Conservation (phyloP, 2,329 filamentous ascomycete genomes). For the Trichoderma lentiforme region DNA sequence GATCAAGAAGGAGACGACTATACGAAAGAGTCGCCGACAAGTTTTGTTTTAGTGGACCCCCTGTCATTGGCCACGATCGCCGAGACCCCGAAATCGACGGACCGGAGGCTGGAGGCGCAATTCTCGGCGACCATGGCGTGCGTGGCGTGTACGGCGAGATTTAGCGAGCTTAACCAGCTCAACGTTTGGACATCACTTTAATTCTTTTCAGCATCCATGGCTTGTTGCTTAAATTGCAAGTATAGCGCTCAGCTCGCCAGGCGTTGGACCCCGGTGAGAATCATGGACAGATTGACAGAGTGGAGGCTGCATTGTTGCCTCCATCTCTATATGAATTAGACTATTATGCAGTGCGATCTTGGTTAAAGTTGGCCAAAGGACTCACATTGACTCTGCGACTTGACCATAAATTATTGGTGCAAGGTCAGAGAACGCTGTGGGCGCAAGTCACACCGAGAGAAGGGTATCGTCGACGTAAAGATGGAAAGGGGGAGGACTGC, state of each 20-base stretch:
- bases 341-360: neutral
- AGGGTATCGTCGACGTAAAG: neutral
- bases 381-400: neutral
- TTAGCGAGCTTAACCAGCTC: neutral
- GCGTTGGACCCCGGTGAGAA: neutral
- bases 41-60: slow-evolving; percentile 10
- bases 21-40: slow-evolving; percentile 15
- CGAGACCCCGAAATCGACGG: slow-evolving; percentile 18
- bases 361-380: neutral
- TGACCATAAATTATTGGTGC: neutral
- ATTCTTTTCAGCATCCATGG: neutral
- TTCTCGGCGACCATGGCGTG: slow-evolving; percentile 20
- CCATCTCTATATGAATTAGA: neutral
- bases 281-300: too few relatives aligned
- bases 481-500: neutral
- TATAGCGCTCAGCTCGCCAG: neutral
- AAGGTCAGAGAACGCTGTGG: neutral
- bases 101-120: slow-evolving; percentile 8
- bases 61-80: slow-evolving; percentile 9
- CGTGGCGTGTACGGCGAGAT: slow-evolving; percentile 7
- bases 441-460: neutral
- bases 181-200: neutral
- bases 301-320: neutral
- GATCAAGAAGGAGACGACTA: neutral
- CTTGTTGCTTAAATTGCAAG: neutral